Evolutionary conservation across 495 filamentous ascomycete species (phyloP), one percentile per base, ranked within the genome.

Genomic region (Parathielavia hyrcaniae): DNA sequence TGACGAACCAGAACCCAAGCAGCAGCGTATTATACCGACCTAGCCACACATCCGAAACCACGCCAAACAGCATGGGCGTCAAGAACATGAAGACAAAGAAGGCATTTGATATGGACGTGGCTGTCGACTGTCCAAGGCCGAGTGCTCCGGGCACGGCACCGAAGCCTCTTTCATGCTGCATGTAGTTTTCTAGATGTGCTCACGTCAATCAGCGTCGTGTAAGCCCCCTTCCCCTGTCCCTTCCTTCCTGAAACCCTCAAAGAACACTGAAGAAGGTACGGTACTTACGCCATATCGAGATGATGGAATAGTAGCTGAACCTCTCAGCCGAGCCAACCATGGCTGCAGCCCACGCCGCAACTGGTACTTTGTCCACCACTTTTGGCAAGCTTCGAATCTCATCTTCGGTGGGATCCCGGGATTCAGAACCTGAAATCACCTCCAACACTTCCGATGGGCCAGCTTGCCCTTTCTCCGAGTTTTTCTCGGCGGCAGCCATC

Each of bases 31-130:
- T 67, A 56, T 63, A 70, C 44, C 64, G 61, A 7, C 70, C 71
- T 0, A 71, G 44, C 51, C 62, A 74, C 7, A 58, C 36, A 54
- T 72, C 71, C 0, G 69, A 67, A 7, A 69, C 44, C n/a, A 72
- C 54, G 13, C 62, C 69, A 57, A 64, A 66, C n/a, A 60, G 32
- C 32, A 68, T 60, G 2, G 69, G 65, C 6, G 65, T 63, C 46
- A 71, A 39, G 0, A 72, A 40, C 0, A 76, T 70, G 36, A 79
- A 81, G 43, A 82, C 67, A n/a, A 73, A 62, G 57, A 83, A 80
- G 35, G 74, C 73, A n/a, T 75, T 77, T 63, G 75, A 81, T 50
- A 84, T 61, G 12, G 67, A 73, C n/a, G 73, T 74, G n/a, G 75
- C 71, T 16, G 61, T 71, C 0, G 67, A 66, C 50, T 77, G 75